Base-by-base conservation (phyloP, 2,329 filamentous ascomycete genomes). In the Fusarium palustre region DNA sequence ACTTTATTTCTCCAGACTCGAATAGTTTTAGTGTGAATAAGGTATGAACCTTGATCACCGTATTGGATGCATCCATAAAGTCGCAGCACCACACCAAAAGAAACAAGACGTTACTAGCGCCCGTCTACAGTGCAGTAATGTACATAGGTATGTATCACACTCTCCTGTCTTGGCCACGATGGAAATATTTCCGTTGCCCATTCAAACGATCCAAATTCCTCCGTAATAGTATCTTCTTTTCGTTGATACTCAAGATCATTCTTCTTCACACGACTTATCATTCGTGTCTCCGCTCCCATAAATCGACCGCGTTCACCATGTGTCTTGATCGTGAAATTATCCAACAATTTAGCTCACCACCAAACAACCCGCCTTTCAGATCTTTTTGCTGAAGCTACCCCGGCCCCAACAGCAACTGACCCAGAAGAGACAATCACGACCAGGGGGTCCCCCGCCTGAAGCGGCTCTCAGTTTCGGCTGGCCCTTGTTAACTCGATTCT, bases 31-130 rank as follows among this genome's bases (percentile, higher is more conserved):
- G 57, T 39, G 46, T 65, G 25, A 60, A 43, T 46, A 62, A 12
- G 34, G n/a, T 22, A 22, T n/a, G n/a, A n/a, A n/a, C n/a, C 11
- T 45, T 45, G 54, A 59, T 24, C 39, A 50, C 68, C 15, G 41
- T 28, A 43, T 25, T 43, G 62, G 50, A 56, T 64, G 42, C 47
- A 70, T 60, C 43, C 54, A 64, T 45, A 46, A 49, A 64, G 39
- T 39, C 43, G 25, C 36, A 59, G 60, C 42, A 64, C 57, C 58
- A 70, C 60, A 69, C 41, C 64, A 66, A 55, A 56, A 59, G 64
- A 66, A 65, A 59, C 59, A 67, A 64, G 61, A 59, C 65, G 61
- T 64, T 71, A 45, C 47, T 69, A 71, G 69, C 57, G 57, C 61
- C 69, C 68, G 59, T 71, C 68, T 46, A 67, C 16, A 25, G 33